Conservation (phyloP, 805 yeast genomes). For the Candida saitoana region DNA sequence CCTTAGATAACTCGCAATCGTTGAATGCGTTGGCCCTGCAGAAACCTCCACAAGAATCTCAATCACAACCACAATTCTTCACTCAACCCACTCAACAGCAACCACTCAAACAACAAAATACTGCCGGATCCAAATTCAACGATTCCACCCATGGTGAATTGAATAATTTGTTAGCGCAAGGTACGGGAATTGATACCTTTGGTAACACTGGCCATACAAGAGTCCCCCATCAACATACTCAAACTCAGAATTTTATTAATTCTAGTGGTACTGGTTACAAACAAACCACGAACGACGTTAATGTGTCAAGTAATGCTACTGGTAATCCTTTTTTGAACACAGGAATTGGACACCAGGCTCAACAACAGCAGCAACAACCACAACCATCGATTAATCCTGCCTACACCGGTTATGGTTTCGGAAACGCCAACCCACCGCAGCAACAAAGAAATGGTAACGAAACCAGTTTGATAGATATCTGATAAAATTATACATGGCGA, state of each 20-base stretch:
- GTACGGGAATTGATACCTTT: slow-evolving; percentile 91
- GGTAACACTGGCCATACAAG: slow-evolving; percentile 82
- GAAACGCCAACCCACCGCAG: slow-evolving; percentile 55
- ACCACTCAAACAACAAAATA: slow-evolving; percentile 21
- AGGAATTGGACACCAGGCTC: slow-evolving; percentile 46
- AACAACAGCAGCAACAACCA: slow-evolving; percentile 15
- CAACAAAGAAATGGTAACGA: slow-evolving; percentile 28
- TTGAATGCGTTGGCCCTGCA: slow-evolving; percentile 24
- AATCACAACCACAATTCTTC: slow-evolving; percentile 26
- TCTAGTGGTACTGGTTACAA: slow-evolving; percentile 83
- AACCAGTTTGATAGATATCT: slow-evolving; percentile 47
- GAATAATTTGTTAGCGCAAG: slow-evolving; percentile 73
- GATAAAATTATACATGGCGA: too few relatives aligned
- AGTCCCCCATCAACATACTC: slow-evolving; percentile 90
- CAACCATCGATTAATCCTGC: slow-evolving; percentile 25
- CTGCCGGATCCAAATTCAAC: slow-evolving; percentile 33
- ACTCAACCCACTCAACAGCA: slow-evolving; percentile 21
- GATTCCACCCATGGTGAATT: slow-evolving; percentile 57
- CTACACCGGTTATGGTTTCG: slow-evolving; percentile 92
- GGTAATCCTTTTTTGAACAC: slow-evolving; percentile 61
- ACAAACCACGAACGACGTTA: slow-evolving; percentile 34
- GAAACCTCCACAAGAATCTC: slow-evolving; percentile 24
- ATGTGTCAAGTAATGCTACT: slow-evolving; percentile 35
- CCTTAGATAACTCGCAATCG: slow-evolving; percentile 18
- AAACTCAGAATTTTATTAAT: slow-evolving; percentile 73